Conservation (phyloP, 805 yeast genomes). For the Schizosaccharomyces cryophilus region DNA sequence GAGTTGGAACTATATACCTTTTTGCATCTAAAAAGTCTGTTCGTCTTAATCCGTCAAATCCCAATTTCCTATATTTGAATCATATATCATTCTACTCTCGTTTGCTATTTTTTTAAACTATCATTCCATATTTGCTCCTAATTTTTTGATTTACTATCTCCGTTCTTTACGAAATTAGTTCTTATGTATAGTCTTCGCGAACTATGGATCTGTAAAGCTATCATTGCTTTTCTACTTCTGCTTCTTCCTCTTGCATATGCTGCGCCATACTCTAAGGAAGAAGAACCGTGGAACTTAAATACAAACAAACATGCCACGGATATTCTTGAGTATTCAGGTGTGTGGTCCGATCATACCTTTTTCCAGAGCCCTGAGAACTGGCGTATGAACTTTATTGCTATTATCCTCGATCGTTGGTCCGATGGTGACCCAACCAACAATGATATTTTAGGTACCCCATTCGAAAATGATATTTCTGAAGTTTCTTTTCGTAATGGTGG, state of each 20-base stretch:
- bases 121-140: not conserved
- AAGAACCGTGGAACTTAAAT: constrained; percentile 1
- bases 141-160: too few relatives aligned
- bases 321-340: not conserved
- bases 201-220: not conserved
- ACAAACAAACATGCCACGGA: not conserved
- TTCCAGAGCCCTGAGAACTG: not conserved
- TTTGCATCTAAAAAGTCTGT: too few relatives aligned
- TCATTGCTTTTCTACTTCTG: not conserved
- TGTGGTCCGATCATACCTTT: not conserved
- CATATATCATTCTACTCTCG: not conserved
- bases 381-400: not conserved
- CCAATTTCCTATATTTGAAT: not conserved
- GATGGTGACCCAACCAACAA: constrained; percentile 3
- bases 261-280: not conserved
- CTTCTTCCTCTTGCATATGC: not conserved
- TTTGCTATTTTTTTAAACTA: not conserved
- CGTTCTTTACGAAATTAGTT: not conserved
- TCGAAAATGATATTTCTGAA: constrained; percentile 2
- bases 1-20: too few relatives aligned
- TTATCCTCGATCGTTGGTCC: constrained; percentile 1
- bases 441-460: not conserved
- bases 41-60: not conserved
- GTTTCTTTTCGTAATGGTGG: constrained; percentile 2
- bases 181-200: not conserved